A percentile compares a stretch with the other conserved stretches of the same genome.
phyloP scores from a whole-genome alignment of 495 filamentous ascomycete genomes.

The Friedmanniomyces endolithicus region DNA sequence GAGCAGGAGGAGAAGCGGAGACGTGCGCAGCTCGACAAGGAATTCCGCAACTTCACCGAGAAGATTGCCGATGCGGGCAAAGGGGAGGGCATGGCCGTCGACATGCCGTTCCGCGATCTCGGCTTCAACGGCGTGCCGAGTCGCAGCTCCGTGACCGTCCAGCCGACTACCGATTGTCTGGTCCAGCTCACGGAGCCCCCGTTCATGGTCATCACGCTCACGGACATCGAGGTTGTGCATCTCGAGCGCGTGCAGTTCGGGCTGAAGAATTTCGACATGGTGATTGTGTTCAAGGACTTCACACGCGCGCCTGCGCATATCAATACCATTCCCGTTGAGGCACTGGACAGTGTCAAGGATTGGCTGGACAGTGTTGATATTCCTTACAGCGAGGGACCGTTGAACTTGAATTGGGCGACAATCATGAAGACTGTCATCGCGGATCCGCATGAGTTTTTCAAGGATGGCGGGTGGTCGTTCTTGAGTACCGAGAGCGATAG shows the following conservation, averaged over 20 bases:
- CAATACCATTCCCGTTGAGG: conserved; percentile 96
- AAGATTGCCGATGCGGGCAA: conserved; percentile 89
- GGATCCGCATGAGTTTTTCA: conserved; percentile 89
- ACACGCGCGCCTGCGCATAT: conserved; percentile 74
- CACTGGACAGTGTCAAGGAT: conserved; percentile 88
- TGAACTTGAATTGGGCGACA: conserved; percentile 96
- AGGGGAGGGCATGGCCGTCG: conserved; percentile 65
- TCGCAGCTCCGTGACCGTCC: conserved; percentile 84
- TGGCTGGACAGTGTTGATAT: conserved; percentile 95
- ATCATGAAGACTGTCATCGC: conserved; percentile 99
- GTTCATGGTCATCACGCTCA: conserved; percentile 85
- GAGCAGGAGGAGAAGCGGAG: conserved; percentile 94
- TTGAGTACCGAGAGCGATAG: conserved; percentile 76
- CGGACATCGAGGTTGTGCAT: conserved; percentile 93
- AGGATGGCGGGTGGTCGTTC: conserved; percentile 93
- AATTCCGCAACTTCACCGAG: conserved; percentile 95
- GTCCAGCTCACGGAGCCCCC: conserved; percentile 95
- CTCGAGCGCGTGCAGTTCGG: conserved; percentile 96
- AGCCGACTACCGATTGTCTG: conserved; percentile 95
- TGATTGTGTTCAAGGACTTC: conserved; percentile 96
- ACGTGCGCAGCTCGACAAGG: conserved; percentile 78
- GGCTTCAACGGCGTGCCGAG: conserved; percentile 94
- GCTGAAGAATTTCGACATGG: conserved; percentile 97
- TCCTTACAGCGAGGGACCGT: conserved; percentile 81
- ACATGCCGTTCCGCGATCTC: conserved; percentile 92